A percentile compares a stretch with the other conserved stretches of the same genome.
These are phyloP conservation scores for Fusarium nygamai DNA, from an alignment of 2,329 filamentous ascomycete species.

Conservation along the genomic window DNA sequence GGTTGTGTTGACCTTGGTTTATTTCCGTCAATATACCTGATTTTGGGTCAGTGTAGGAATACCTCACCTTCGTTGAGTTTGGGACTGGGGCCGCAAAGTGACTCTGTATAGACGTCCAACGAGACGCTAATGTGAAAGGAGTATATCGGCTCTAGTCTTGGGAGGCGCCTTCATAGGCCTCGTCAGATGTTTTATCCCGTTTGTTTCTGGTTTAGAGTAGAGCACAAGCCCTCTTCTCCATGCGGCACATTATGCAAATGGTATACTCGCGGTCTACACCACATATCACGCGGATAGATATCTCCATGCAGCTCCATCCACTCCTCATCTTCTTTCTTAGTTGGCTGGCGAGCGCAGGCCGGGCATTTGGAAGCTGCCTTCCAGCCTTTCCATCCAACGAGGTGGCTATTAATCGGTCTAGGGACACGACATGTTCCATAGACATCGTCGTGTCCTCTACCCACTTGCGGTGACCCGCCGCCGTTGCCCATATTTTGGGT, in stretches of 20 bases:
- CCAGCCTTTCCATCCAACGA: neutral
- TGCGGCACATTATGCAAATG: neutral
- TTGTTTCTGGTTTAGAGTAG: neutral
- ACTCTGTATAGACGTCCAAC: neutral
- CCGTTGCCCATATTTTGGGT: too few relatives aligned
- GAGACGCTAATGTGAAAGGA: neutral
- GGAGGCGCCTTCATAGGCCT: neutral
- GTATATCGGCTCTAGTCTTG: neutral
- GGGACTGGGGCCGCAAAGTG: too few relatives aligned
- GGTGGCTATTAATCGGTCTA: neutral
- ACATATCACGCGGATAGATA: neutral
- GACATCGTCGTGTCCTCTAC: neutral
- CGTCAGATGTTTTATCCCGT: neutral
- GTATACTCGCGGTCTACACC: neutral
- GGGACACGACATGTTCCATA: neutral
- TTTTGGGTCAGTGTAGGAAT: too few relatives aligned
- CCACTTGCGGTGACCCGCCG: neutral
- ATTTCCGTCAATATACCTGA: too few relatives aligned
- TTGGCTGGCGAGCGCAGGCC: neutral
- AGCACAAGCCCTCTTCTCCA: neutral
- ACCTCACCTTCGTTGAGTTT: too few relatives aligned
- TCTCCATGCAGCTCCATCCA: neutral
- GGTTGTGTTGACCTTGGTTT: too few relatives aligned
- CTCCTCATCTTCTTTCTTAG: neutral
- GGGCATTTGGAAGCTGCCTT: neutral